A percentile compares a stretch with the other conserved stretches of the same genome.
These are phyloP conservation scores for Escovopsis sp. DNA, from an alignment of 2,329 filamentous ascomycete species.

Conservation along the genomic window DNA sequence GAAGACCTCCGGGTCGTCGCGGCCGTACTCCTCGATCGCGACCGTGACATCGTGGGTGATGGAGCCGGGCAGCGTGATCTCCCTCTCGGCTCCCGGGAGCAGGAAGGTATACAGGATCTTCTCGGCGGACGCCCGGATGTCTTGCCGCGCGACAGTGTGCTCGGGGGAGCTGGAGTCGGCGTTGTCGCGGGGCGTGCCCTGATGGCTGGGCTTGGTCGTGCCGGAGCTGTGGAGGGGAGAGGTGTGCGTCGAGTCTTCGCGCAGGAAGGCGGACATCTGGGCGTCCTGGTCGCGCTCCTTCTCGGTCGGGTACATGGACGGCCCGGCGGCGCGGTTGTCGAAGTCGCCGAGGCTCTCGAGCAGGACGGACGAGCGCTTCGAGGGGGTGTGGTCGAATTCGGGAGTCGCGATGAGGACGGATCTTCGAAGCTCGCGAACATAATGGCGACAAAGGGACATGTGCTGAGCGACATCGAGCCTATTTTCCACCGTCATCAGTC, in stretches of 20 bases:
- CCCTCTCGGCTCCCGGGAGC: constrained; percentile 84
- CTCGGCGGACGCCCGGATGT: constrained; percentile 85
- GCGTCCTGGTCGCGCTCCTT: constrained; percentile 71
- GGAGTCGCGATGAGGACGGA: constrained; percentile 89
- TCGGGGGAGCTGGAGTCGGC: constrained; percentile 70
- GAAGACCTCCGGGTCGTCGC: constrained; percentile 94
- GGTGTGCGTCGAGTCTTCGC: constrained; percentile 46
- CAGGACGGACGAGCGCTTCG: constrained; percentile 71
- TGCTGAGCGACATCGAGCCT: constrained; percentile 99
- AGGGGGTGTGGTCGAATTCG: constrained; percentile 65
- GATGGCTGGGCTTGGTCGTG: constrained; percentile 32
- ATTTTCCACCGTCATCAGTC: constrained; percentile 4
- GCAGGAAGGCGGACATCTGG: constrained; percentile 78
- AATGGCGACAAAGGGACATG: constrained; percentile 93
- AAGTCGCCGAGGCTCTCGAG: constrained; percentile 60
- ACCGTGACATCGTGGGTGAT: constrained; percentile 77
- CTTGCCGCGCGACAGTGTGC: constrained; percentile 71
- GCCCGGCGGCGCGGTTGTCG: constrained; percentile 40
- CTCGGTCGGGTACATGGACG: constrained; percentile 47
- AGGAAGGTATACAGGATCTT: constrained; percentile 98
- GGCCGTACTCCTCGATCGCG: constrained; percentile 76
- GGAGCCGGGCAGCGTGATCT: constrained; percentile 80
- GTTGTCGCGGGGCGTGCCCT: constrained; percentile 44
- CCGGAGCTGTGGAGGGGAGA: constrained; percentile 35
- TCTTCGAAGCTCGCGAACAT: constrained; percentile 84